Percentiles rank a stretch among this genome's conserved stretches.
phyloP scores from a whole-genome alignment of 2,329 filamentous ascomycete species.

The Sarocladium kiliense region DNA sequence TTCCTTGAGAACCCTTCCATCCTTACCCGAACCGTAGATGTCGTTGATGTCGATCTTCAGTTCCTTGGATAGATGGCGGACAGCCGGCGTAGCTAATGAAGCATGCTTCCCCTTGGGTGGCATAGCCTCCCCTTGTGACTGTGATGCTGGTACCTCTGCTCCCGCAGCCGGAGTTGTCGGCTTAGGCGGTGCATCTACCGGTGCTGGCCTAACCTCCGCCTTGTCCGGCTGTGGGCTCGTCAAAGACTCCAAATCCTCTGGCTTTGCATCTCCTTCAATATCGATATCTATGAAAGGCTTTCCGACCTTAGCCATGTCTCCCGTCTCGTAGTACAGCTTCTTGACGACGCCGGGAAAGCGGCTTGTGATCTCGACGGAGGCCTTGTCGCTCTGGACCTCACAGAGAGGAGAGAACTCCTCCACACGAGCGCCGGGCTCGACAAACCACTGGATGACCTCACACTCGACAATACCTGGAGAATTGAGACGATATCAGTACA shows the following conservation, averaged over 20 bases:
- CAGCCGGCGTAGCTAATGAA: constrained; percentile 82
- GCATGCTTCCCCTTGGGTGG: constrained; percentile 56
- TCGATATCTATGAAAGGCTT: constrained; percentile 95
- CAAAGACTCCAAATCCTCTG: constrained; percentile 29
- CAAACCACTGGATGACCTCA: constrained; percentile 99
- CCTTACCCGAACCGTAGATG: constrained; percentile 79
- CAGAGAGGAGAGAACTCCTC: constrained; percentile 98
- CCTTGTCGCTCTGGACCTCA: constrained; percentile 98
- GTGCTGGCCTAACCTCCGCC: constrained; percentile 20
- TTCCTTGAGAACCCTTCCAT: constrained; percentile 87
- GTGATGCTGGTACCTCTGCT: constrained; percentile 8
- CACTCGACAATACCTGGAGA: constrained; percentile 86
- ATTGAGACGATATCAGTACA: no score
- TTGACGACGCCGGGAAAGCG: constrained; percentile 94
- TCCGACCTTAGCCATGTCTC: constrained; percentile 93
- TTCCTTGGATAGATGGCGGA: constrained; percentile 81
- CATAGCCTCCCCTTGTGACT: constrained; percentile 10
- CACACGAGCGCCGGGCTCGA: constrained; percentile 88
- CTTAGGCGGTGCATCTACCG: constrained; percentile 12
- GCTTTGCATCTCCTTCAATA: constrained; percentile 68
- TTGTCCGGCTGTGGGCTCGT: constrained; percentile 26
- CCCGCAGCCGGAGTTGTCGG: neutral
- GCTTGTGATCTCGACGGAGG: constrained; percentile 85
- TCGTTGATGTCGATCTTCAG: constrained; percentile 72
- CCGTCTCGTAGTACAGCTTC: constrained; percentile 90